phyloP scores from a whole-genome alignment of 1,139 yeast species.

The Yamadazyma sp. region DNA sequence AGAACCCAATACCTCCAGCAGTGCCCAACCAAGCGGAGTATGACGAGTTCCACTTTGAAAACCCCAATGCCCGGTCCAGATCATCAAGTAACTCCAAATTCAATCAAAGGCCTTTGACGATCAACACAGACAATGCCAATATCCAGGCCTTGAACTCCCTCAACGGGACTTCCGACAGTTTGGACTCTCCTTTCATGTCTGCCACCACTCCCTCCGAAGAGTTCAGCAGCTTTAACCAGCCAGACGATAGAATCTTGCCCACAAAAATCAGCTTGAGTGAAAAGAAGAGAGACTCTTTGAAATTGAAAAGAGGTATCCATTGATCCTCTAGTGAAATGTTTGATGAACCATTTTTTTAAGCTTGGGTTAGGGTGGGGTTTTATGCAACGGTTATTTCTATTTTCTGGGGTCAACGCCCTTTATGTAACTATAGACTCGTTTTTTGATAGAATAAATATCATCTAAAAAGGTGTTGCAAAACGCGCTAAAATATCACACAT shows the following conservation, averaged over 20 bases:
- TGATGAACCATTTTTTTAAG: neutral
- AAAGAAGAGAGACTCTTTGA: constrained; percentile 48
- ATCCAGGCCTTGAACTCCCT: constrained; percentile 28
- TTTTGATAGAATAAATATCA: neutral
- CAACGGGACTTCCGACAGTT: constrained; percentile 27
- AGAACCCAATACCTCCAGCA: constrained; percentile 11
- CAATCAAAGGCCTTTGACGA: constrained; percentile 36
- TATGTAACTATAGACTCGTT: neutral
- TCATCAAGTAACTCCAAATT: constrained; percentile 19
- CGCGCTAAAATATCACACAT: neutral
- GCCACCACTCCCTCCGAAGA: constrained; percentile 44
- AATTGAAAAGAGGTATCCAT: constrained; percentile 49
- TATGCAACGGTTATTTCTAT: no score
- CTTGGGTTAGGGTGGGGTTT: neutral
- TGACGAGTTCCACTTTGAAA: constrained; percentile 28
- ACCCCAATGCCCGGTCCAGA: constrained; percentile 12
- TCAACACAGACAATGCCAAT: constrained; percentile 40
- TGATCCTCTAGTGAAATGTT: no score
- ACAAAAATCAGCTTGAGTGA: constrained; percentile 40
- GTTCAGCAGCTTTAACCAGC: constrained; percentile 14
- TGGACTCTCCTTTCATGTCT: constrained; percentile 48
- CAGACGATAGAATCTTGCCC: constrained; percentile 26
- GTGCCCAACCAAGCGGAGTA: constrained; percentile 16
- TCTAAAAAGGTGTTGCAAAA: neutral
- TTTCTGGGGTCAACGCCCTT: neutral